These are phyloP conservation scores for Fusarium pilosicola DNA, from an alignment of 2,329 filamentous ascomycete species.

Conservation along the genomic window DNA sequence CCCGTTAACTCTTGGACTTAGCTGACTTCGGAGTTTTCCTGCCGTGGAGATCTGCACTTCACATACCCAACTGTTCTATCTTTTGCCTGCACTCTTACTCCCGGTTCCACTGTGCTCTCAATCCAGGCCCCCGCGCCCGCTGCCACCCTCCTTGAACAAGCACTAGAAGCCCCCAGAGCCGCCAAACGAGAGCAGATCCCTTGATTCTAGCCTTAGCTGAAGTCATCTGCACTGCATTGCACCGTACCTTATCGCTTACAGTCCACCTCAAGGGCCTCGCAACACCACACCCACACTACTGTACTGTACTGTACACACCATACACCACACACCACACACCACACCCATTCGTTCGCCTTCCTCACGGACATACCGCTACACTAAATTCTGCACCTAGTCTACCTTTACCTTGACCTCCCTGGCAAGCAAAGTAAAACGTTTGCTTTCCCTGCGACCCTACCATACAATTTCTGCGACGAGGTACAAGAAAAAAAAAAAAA, in stretches of 20 bases:
- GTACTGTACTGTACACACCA: neutral
- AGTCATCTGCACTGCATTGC: conserved; percentile 9
- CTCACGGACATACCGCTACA: conserved; percentile 45
- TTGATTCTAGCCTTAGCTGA: conserved; percentile 37
- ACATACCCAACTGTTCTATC: conserved; percentile 3
- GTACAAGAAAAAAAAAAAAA: neutral
- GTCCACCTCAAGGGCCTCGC: neutral
- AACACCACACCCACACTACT: neutral
- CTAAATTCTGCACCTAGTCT: conserved; percentile 43
- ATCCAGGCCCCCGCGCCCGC: conserved; percentile 20
- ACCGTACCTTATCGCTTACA: conserved; percentile 18
- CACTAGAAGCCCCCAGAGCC: conserved; percentile 26
- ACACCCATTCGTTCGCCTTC: conserved; percentile 35
- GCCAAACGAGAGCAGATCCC: conserved; percentile 29
- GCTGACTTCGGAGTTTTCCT: conserved; percentile 24
- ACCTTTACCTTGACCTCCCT: neutral
- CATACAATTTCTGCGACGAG: conserved; percentile 16
- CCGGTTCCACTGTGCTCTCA: conserved; percentile 36
- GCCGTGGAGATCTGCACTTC: conserved; percentile 27
- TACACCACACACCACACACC: neutral
- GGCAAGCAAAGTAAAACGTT: conserved; percentile 14
- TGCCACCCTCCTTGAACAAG: conserved; percentile 29
- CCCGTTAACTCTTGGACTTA: neutral
- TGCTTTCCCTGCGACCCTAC: conserved; percentile 20
- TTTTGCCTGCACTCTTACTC: conserved; percentile 13